A percentile compares a stretch with the other conserved stretches of the same genome.
These are phyloP conservation scores for Candida xiaguanensis DNA, from an alignment of 805 yeast genomes.

Conservation along the genomic window DNA sequence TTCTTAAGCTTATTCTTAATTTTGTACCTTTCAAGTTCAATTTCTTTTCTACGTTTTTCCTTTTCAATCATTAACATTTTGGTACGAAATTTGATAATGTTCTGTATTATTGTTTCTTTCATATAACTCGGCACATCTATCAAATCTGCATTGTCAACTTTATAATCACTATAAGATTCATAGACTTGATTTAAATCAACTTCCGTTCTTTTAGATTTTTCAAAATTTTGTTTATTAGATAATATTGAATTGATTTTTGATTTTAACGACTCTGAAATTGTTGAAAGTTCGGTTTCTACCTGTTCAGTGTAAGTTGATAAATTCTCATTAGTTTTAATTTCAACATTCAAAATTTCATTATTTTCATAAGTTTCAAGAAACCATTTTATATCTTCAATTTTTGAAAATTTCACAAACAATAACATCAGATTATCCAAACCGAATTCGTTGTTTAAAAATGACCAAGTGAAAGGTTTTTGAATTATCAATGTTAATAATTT, in stretches of 20 bases:
- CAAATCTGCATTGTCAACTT: constrained; percentile 55
- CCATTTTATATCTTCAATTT: constrained; percentile 13
- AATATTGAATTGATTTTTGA: constrained; percentile 11
- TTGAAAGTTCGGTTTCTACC: constrained; percentile 3
- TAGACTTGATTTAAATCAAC: constrained; percentile 31
- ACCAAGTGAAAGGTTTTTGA: constrained; percentile 27
- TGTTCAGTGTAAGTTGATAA: constrained; percentile 6
- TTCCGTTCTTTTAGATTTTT: constrained; percentile 25
- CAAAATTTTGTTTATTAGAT: constrained; percentile 18
- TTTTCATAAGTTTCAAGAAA: constrained; percentile 9
- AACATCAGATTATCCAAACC: constrained; percentile 21
- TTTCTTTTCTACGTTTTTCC: constrained; percentile 46
- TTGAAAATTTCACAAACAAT: constrained; percentile 30
- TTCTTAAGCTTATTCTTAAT: constrained; percentile 46
- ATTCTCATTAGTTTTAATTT: constrained; percentile 7
- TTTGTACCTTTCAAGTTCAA: constrained; percentile 45
- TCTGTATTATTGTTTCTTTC: constrained; percentile 49
- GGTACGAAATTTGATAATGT: constrained; percentile 54
- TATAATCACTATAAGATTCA: constrained; percentile 38
- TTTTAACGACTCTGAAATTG: constrained; percentile 5
- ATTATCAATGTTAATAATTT: constrained; percentile 23
- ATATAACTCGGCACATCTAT: constrained; percentile 53
- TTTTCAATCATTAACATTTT: constrained; percentile 51
- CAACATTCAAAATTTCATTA: neutral
- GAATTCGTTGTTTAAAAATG: constrained; percentile 25